phyloP scores from a whole-genome alignment of 768 basidiomycete species.

The Macrolepiota fuliginosa region DNA sequence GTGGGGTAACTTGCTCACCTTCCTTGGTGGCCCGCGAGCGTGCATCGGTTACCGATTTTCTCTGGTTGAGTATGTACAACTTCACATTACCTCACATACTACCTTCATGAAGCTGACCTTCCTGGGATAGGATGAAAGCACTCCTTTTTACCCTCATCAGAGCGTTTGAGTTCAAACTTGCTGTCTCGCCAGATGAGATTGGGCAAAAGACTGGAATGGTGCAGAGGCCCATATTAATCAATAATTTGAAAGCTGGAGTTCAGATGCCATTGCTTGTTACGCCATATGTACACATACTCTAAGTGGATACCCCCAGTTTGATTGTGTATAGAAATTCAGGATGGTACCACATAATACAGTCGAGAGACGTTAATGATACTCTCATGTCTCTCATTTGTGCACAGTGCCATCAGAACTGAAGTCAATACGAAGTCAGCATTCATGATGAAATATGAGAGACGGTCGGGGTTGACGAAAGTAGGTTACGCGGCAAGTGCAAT shows the following conservation, averaged over 20 bases:
- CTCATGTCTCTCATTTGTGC: no score
- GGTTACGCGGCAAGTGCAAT: no score
- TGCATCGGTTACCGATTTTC: slow-evolving; percentile 72
- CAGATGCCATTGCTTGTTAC: slow-evolving; percentile 47
- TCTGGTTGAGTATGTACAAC: slow-evolving; percentile 47
- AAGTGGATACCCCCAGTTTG: no score
- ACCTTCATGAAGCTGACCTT: background rate
- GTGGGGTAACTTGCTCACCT: slow-evolving; percentile 57
- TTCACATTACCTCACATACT: background rate
- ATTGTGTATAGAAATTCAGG: no score
- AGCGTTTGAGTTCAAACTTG: slow-evolving; percentile 48
- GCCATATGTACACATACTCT: slow-evolving; percentile 15
- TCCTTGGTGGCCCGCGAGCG: slow-evolving; percentile 61
- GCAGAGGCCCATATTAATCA: slow-evolving; percentile 41
- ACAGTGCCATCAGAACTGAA: no score
- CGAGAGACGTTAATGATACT: no score
- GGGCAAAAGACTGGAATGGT: slow-evolving; percentile 34
- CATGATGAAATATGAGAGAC: no score
- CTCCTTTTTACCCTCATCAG: slow-evolving; percentile 28
- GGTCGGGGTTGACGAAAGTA: no score
- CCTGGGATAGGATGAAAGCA: slow-evolving; percentile 25
- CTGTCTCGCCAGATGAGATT: slow-evolving; percentile 36
- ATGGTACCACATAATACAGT: no score
- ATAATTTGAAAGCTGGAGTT: slow-evolving; percentile 36
- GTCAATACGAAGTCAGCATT: no score